phyloP scores from a whole-genome alignment of 768 basidiomycete genomes.

The Ramaria sp. region DNA sequence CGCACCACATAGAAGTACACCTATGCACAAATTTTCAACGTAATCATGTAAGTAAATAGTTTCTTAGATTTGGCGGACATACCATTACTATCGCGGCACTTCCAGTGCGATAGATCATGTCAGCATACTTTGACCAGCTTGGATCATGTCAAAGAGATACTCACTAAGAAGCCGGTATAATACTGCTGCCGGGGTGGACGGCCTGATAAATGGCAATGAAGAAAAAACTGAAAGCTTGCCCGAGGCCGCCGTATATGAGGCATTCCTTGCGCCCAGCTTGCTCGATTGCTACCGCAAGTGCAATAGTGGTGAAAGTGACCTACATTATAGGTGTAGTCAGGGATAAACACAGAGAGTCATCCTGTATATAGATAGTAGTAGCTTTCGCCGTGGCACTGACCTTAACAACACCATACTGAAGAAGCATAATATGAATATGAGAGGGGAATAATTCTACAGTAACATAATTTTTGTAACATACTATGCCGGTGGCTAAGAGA shows the following conservation, averaged over 20 bases:
- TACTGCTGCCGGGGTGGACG: constrained; percentile 21
- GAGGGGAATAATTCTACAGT: background rate
- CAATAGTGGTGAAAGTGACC: constrained; percentile 29
- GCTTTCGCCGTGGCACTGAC: background rate
- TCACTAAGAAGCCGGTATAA: constrained; percentile 21
- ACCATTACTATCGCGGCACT: constrained; percentile 5
- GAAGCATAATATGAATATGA: background rate
- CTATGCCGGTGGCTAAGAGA: constrained; percentile 39
- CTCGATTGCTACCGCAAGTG: constrained; percentile 38
- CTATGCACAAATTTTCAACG: background rate
- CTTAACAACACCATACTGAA: constrained; percentile 26
- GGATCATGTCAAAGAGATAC: background rate
- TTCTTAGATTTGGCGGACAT: background rate
- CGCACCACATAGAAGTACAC: constrained; percentile 3
- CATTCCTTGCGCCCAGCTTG: constrained; percentile 37
- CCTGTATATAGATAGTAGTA: background rate
- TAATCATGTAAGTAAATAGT: no score
- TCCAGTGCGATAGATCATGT: background rate
- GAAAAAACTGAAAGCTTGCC: constrained; percentile 38
- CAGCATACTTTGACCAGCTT: background rate
- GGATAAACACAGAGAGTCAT: background rate
- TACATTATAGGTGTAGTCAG: background rate
- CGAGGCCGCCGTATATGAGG: constrained; percentile 37
- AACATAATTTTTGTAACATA: no score
- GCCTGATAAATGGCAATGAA: constrained; percentile 34